Conservation (phyloP, 768 basidiomycete species). For the Termitomyces sp. region DNA sequence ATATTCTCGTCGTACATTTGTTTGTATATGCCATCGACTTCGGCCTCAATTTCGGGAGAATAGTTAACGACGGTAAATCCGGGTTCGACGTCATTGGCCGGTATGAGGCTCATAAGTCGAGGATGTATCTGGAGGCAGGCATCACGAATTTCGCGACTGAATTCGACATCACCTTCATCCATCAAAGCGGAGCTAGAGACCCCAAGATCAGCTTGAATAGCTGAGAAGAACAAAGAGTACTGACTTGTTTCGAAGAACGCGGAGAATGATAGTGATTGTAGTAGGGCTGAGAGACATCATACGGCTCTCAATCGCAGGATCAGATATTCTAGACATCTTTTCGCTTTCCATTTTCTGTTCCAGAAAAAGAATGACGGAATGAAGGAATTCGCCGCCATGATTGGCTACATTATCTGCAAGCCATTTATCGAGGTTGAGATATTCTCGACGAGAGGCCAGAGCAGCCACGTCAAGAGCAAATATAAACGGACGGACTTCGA, state of each 20-base stretch:
- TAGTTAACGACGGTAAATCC: conserved; percentile 89
- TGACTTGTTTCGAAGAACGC: conserved; percentile 80
- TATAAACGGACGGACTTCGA: conserved; percentile 83
- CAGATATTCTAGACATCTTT: conserved; percentile 68
- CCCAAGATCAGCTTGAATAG: conserved; percentile 3
- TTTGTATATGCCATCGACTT: conserved; percentile 95
- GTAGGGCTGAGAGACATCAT: conserved; percentile 86
- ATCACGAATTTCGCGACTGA: conserved; percentile 88
- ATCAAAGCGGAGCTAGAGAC: conserved; percentile 61
- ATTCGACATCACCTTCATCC: conserved; percentile 73
- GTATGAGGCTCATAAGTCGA: conserved; percentile 89
- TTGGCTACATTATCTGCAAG: conserved; percentile 78
- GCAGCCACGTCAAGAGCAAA: conserved; percentile 95
- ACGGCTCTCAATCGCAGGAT: conserved; percentile 68
- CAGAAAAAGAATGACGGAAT: conserved; percentile 82
- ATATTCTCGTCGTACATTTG: conserved; percentile 97
- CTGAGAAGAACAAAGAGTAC: conserved; percentile 19
- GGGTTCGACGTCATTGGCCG: conserved; percentile 83
- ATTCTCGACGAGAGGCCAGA: conserved; percentile 87
- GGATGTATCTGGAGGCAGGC: conserved; percentile 93
- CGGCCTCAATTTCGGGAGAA: conserved; percentile 81
- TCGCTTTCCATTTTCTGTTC: conserved; percentile 93
- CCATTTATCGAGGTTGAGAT: conserved; percentile 97
- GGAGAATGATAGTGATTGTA: conserved; percentile 89
- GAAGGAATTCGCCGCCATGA: conserved; percentile 83